Evolutionary conservation across 163 green algal genomes (phyloP).

Genomic region (Scenedesmus sp.): DNA sequence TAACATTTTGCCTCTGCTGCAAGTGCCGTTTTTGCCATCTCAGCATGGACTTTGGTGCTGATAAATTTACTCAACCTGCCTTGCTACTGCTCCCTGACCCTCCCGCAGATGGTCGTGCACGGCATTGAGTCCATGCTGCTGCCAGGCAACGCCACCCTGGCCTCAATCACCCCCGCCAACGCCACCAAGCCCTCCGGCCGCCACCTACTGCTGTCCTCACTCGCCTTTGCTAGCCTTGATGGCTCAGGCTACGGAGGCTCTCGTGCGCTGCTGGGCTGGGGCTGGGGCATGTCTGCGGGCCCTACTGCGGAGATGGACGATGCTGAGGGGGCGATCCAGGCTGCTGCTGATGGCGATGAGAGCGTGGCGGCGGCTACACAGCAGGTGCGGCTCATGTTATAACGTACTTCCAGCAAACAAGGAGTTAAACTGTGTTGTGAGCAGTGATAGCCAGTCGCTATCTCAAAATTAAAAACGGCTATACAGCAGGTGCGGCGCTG

Average conservation of each 20-base stretch:
- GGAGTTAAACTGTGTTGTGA: not conserved
- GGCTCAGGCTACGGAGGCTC: not conserved
- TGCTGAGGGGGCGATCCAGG: not conserved
- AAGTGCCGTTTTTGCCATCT: too few relatives aligned
- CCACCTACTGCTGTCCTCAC: not conserved
- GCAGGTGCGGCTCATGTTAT: not conserved
- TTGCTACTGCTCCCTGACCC: not conserved
- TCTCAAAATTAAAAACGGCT: too few relatives aligned
- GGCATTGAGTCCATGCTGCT: constrained; percentile 23
- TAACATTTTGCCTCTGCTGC: too few relatives aligned
- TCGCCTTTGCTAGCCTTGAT: not conserved
- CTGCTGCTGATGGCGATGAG: constrained; percentile 15
- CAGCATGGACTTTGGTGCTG: too few relatives aligned
- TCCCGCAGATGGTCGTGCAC: not conserved
- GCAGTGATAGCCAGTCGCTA: too few relatives aligned
- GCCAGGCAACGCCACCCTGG: not conserved
- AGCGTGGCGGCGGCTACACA: not conserved
- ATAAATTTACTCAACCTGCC: too few relatives aligned
- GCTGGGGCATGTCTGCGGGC: not conserved
- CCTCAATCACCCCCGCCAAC: too few relatives aligned
- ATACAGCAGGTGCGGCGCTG: too few relatives aligned
- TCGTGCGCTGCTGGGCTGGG: constrained; percentile 18
- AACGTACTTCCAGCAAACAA: too few relatives aligned
- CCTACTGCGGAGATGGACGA: constrained; percentile 15
- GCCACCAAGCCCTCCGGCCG: not conserved